Conservation (phyloP, 352 stramenopile species). For the Phytophthora sp. region DNA sequence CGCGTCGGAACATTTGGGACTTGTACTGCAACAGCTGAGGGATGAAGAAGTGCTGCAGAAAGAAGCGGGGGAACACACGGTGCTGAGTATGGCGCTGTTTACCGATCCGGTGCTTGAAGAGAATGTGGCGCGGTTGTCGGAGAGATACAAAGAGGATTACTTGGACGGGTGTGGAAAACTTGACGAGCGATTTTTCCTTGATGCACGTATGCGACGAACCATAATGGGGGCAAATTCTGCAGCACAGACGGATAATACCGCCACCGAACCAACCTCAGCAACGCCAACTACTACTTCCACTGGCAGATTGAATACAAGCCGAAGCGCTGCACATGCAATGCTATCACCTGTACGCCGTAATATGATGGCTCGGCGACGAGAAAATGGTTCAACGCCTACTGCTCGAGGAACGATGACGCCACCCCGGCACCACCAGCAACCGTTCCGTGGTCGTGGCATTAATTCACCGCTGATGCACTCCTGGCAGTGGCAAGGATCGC, state of each 20-base stretch:
- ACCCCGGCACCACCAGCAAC: constrained; percentile 37
- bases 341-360: constrained; percentile 45
- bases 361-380: constrained; percentile 40
- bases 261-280: not conserved
- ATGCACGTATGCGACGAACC: constrained; percentile 32
- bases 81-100: constrained; percentile 42
- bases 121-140: constrained; percentile 44
- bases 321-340: constrained; percentile 25
- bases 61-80: not conserved
- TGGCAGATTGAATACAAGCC: constrained; percentile 26
- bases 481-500: constrained; percentile 79
- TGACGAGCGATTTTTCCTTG: constrained; percentile 65
- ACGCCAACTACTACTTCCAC: constrained; percentile 4
- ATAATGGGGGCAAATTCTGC: constrained; percentile 37
- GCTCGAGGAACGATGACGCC: constrained; percentile 42
- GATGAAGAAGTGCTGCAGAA: constrained; percentile 31
- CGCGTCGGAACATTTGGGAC: constrained; percentile 43
- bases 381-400: constrained; percentile 13
- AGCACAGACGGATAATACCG: constrained; percentile 15
- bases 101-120: constrained; percentile 38
- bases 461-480: constrained; percentile 45
- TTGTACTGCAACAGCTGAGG: constrained; percentile 47
- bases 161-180: constrained; percentile 56
- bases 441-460: constrained; percentile 17
- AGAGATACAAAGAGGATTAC: constrained; percentile 55